phyloP scores from a whole-genome alignment of 257 asterid species.

The Linderniella brevidens region DNA sequence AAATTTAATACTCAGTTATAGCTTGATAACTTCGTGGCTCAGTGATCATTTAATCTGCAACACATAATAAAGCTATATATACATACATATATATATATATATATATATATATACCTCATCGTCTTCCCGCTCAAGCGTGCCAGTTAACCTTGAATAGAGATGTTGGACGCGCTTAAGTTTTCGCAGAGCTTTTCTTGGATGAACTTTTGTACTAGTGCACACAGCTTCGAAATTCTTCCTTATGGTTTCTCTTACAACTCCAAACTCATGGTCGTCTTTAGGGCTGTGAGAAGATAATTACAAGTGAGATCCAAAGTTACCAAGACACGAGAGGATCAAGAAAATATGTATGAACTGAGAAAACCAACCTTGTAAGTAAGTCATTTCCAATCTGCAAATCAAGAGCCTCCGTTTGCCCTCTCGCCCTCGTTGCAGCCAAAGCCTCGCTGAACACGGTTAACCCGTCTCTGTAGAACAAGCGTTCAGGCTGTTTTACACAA shows the following conservation, averaged over 20 bases:
- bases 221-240: constrained; percentile 54
- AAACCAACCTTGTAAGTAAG: constrained; percentile 74
- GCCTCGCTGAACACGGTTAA: constrained; percentile 74
- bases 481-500: constrained; percentile 56
- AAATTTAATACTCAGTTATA: neutral
- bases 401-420: constrained; percentile 58
- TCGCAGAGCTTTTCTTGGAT: neutral
- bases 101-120: too few species aligned
- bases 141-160: constrained; percentile 50
- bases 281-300: constrained; percentile 27
- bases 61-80: too few species aligned
- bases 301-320: constrained; percentile 1
- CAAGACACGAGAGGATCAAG: constrained; percentile 9
- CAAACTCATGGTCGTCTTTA: constrained; percentile 79
- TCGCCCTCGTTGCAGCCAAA: constrained; percentile 84
- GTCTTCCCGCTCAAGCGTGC: constrained; percentile 50
- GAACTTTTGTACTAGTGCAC: neutral
- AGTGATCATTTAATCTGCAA: neutral
- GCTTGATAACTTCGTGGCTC: neutral
- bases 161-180: constrained; percentile 1
- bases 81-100: too few species aligned
- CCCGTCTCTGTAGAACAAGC: constrained; percentile 57
- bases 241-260: constrained; percentile 73
- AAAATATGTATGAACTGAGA: neutral
- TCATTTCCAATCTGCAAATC: constrained; percentile 73